phyloP scores from a whole-genome alignment of 495 filamentous ascomycete genomes.

The Aspergillus taichungensis region DNA sequence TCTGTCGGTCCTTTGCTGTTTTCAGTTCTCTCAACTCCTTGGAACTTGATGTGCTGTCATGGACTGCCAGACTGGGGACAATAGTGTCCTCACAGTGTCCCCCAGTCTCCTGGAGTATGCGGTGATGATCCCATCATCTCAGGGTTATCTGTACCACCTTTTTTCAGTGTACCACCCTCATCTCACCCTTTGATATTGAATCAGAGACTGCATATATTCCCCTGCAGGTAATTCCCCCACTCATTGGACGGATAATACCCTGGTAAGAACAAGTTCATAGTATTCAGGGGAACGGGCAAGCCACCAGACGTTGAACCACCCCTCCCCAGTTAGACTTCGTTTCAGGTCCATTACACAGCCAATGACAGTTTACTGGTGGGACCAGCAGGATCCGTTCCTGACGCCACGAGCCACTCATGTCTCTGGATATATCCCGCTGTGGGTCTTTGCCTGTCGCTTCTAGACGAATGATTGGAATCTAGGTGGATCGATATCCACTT shows the following conservation, averaged over 20 bases:
- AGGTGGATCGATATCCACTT: neutral
- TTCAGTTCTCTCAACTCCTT: neutral
- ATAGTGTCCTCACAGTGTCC: too few species aligned
- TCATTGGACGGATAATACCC: too few species aligned
- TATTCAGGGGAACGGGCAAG: slow-evolving; percentile 9
- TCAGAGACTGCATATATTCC: too few species aligned
- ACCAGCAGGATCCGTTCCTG: slow-evolving; percentile 9
- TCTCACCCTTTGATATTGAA: too few species aligned
- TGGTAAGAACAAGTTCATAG: neutral
- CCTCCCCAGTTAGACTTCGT: slow-evolving; percentile 6
- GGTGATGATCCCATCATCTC: too few species aligned
- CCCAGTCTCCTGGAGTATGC: too few species aligned
- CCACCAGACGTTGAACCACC: slow-evolving; percentile 8
- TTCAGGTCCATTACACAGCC: slow-evolving; percentile 7
- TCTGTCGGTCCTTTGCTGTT: slow-evolving; percentile 8
- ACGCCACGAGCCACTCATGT: slow-evolving; percentile 7
- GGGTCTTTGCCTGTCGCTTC: slow-evolving; percentile 2
- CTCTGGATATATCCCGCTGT: slow-evolving; percentile 8
- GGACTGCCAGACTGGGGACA: too few species aligned
- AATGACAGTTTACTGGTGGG: slow-evolving; percentile 4
- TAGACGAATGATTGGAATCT: slow-evolving; percentile 2
- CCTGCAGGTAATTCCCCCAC: too few species aligned
- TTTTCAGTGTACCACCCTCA: too few species aligned
- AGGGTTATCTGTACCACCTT: too few species aligned
- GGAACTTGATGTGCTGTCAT: too few species aligned